Evolutionary conservation across 2,329 filamentous ascomycete species (phyloP), one percentile per base, ranked within the genome.

Genomic region (Falciphora oryzae): DNA sequence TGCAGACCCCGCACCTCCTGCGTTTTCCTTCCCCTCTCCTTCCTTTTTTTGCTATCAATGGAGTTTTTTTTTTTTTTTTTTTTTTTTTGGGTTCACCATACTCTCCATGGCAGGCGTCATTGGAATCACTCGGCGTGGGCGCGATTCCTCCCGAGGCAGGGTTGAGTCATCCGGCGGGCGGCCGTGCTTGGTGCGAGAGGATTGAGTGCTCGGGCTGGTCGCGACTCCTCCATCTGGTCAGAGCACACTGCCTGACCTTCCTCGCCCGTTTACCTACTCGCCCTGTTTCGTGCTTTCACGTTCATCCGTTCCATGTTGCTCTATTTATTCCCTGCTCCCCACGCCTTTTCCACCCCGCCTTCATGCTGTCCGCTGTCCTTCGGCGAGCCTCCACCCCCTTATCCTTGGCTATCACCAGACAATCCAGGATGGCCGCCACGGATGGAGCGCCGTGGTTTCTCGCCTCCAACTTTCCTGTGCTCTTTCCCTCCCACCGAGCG

Each of bases 381-480:
- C 44, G 44, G 22, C n/a, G 8, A 53, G 3, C 44, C 18, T 53
- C 44, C n/a, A 11, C 22, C 44, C 44, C 44, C 1, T 11, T 25
- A 25, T n/a, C 22, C 22, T 25, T 25, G n/a, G 44, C n/a, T 7
- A 25, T 25, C 44, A 14, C n/a, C 44, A 53, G 59, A 27, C 10
- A n/a, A 14, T 18, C 62, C 25, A 59, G 57, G 28, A 63, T 16
- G 25, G 27, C 57, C 28, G 63, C 38, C 3, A 31, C 63, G 18
- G 32, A 64, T 53, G 25, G 57, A n/a, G 61, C 69, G 25, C 70
- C 72, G 22, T 80, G 78, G 76, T 79, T 77, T 67, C 73, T 80
- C 62, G 73, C 73, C 64, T 75, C 75, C 13, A 74, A 71, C 0
- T 74, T 70, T 35, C 77, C 78, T 0, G 78, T 81, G 35, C 67